Base-by-base conservation (phyloP, 345 rosid species). In the Sonneratia alba region DNA sequence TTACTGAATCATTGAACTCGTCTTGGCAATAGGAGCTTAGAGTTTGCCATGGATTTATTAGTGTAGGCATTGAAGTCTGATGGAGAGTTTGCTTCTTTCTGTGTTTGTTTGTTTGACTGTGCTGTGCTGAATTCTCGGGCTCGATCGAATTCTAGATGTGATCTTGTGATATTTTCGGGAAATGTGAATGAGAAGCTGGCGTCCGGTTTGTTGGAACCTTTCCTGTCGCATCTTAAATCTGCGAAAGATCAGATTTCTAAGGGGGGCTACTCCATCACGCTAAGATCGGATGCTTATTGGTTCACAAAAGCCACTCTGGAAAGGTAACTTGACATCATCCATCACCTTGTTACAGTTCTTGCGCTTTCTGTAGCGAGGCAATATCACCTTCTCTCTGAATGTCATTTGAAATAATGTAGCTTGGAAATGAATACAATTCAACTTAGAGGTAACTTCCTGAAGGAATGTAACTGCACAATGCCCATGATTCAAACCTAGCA, bases 201-300 rank as follows among this genome's bases (percentile, higher is more conserved):
- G 27, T 83, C 97, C 3, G 99, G 99, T 61, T 76, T 92, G 2
- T 77, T 95, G n/a, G 86, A 89, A 48, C 97, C 97, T 1, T 95
- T 95, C 80, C 77, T 95, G 75, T 89, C 77, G 14, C 97, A 95
- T 85, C 87, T 95, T 3, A 87, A 84, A 73, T 77, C 80, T 40
- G 96, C 96, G 2, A 89, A 84, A 76, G 97, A 95, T 81, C 97
- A 92, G 88, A 95, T 89, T 59, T 87, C 88, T 3, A 90, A 76
- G 84, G 99, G 97, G 5, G 99, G 99, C 48, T 95, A 95, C 72
- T 92, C 97, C 21, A 84, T 95, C 13, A 87, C 88, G 21, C 92
- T 95, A 63, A 89, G 89, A 57, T 71, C 85, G 65, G 75, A 76
- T 74, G 79, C 83, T 66, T 72, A 83, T 75, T 95, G 97, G 99